A percentile compares a stretch with the other conserved stretches of the same genome.
phyloP scores from a whole-genome alignment of 495 filamentous ascomycete genomes.

The Neurospora sp. region DNA sequence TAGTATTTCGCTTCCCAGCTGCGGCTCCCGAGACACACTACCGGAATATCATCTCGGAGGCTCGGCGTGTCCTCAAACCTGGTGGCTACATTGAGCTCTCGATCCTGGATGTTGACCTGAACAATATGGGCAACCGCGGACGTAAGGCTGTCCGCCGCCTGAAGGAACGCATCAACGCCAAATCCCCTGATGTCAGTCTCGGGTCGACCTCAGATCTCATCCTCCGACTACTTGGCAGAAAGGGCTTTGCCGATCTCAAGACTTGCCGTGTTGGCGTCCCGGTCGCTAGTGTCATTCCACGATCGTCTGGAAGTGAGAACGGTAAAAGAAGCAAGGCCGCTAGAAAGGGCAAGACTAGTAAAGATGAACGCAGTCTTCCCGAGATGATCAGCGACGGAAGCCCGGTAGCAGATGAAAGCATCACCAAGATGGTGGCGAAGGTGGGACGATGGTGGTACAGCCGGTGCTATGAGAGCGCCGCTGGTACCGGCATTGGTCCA shows the following conservation, averaged over 20 bases:
- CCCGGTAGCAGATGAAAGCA: slow-evolving; percentile 60
- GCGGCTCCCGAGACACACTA: slow-evolving; percentile 65
- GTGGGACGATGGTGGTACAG: slow-evolving; percentile 97
- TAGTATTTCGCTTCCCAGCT: slow-evolving; percentile 81
- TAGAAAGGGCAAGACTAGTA: slow-evolving; percentile 18
- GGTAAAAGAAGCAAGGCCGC: slow-evolving; percentile 4
- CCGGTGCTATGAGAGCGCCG: slow-evolving; percentile 70
- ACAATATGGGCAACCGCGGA: slow-evolving; percentile 73
- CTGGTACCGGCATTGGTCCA: slow-evolving; percentile 40
- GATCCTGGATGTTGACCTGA: slow-evolving; percentile 74
- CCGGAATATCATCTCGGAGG: slow-evolving; percentile 73
- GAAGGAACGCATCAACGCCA: slow-evolving; percentile 62
- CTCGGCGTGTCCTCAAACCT: slow-evolving; percentile 80
- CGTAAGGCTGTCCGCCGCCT: slow-evolving; percentile 66
- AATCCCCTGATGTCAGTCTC: slow-evolving; percentile 49
- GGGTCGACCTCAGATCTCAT: slow-evolving; percentile 71
- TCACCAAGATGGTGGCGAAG: slow-evolving; percentile 81
- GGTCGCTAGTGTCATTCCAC: slow-evolving; percentile 59
- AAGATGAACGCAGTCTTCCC: slow-evolving; percentile 49
- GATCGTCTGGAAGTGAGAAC: slow-evolving; percentile 20
- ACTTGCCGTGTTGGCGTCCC: slow-evolving; percentile 85
- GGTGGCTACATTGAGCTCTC: slow-evolving; percentile 85
- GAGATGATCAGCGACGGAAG: slow-evolving; percentile 61
- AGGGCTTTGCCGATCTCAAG: slow-evolving; percentile 77
- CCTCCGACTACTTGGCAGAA: slow-evolving; percentile 60